Conservation (phyloP, 257 asterid species). For the Penstemon davidsonii region DNA sequence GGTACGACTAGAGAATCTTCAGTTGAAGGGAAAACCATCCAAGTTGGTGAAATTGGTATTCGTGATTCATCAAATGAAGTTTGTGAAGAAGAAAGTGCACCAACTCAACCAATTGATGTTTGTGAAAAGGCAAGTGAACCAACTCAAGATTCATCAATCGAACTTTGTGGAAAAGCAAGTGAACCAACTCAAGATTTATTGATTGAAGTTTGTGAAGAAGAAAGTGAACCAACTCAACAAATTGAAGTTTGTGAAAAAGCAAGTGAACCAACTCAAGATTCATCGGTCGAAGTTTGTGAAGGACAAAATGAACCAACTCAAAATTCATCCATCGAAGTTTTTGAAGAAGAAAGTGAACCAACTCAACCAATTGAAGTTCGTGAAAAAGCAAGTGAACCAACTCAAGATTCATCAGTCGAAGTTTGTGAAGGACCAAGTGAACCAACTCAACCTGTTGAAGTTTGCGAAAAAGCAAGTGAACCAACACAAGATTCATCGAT, state of each 20-base stretch:
- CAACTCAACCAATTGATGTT: not conserved
- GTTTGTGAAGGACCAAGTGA: not conserved
- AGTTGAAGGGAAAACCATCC: not conserved
- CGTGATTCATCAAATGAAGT: not conserved
- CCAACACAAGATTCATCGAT: not conserved
- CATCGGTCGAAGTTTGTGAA: not conserved
- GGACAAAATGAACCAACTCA: not conserved
- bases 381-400: not conserved
- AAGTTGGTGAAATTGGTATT: not conserved
- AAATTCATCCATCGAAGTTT: constrained; percentile 6
- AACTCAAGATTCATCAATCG: constrained; percentile 7
- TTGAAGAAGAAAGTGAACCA: not conserved
- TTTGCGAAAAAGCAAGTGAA: not conserved
- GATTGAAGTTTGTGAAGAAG: not conserved
- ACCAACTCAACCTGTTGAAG: not conserved
- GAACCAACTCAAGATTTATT: constrained; percentile 4
- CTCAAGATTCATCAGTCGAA: not conserved
- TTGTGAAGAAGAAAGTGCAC: not conserved
- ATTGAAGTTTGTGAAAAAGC: not conserved
- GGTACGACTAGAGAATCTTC: not conserved
- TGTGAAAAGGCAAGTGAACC: not conserved
- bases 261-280: not conserved
- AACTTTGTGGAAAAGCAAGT: not conserved
- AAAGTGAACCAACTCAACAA: not conserved
- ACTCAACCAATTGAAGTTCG: not conserved